phyloP scores from a whole-genome alignment of 2,329 filamentous ascomycete species.

The Aspergillus nomiae region DNA sequence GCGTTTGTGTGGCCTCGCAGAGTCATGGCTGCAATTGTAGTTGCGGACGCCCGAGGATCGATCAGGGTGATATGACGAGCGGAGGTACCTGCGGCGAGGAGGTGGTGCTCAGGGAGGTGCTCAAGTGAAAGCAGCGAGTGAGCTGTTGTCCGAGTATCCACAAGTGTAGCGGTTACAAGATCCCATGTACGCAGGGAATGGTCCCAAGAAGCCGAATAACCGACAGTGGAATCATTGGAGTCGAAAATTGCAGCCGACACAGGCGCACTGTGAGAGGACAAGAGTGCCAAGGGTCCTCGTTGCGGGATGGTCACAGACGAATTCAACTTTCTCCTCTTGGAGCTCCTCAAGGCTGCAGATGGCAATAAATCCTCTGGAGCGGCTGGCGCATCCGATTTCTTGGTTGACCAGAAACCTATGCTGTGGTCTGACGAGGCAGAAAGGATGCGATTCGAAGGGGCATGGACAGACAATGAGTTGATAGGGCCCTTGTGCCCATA shows the following conservation, averaged over 20 bases:
- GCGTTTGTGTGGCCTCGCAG: slow-evolving; percentile 83
- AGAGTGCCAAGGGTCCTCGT: slow-evolving; percentile 75
- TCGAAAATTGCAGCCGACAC: slow-evolving; percentile 85
- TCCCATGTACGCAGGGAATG: slow-evolving; percentile 91
- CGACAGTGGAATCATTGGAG: slow-evolving; percentile 79
- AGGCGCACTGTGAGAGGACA: slow-evolving; percentile 70
- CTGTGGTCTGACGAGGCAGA: slow-evolving; percentile 82
- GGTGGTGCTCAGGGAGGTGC: slow-evolving; percentile 66
- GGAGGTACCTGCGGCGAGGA: slow-evolving; percentile 75
- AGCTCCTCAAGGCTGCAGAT: slow-evolving; percentile 60
- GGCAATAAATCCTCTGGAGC: slow-evolving; percentile 72
- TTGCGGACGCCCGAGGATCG: slow-evolving; percentile 79
- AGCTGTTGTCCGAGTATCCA: slow-evolving; percentile 80
- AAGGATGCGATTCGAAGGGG: slow-evolving; percentile 73
- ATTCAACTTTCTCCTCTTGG: slow-evolving; percentile 77
- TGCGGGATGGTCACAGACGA: slow-evolving; percentile 63
- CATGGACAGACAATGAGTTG: slow-evolving; percentile 73
- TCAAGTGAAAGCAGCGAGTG: slow-evolving; percentile 80
- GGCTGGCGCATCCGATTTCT: slow-evolving; percentile 72
- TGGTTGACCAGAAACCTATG: slow-evolving; percentile 86
- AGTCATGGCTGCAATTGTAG: slow-evolving; percentile 81
- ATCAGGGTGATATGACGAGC: slow-evolving; percentile 89
- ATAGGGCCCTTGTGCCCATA: slow-evolving; percentile 78
- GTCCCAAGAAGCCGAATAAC: slow-evolving; percentile 89
- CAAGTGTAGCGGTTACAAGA: slow-evolving; percentile 74